Base-by-base conservation (phyloP, 305 asterid genomes). In the Petunia hybrid region DNA sequence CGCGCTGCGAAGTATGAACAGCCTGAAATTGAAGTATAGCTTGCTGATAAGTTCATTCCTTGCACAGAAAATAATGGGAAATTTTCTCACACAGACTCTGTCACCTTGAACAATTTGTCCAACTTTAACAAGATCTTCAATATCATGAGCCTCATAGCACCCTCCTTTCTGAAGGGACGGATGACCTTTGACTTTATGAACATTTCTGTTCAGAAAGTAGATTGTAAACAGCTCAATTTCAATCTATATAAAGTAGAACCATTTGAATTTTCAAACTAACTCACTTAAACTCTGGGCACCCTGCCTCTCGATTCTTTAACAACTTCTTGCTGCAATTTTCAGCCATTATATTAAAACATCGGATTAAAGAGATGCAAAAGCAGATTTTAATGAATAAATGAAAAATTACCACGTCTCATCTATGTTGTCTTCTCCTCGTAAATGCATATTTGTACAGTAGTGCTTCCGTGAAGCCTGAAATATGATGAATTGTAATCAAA, bases 111-210 rank as follows among this genome's bases (percentile, higher is more conserved):
- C 99, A 75, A 83, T 88, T 91, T 90, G 92, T 79, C 99, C 99
- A 89, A 94, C 82, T 86, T 91, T 95, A 79, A 95, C 97, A 83
- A 95, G 98, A 86, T 95, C 99, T 90, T 95, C 99, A 80, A 95
- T 95, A 86, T 94, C 99, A 83, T 95, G 95, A 81, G 88, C 97
- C 90, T 94, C 98, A 35, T 91, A 95, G 82, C 97, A 89, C 83
- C 98, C 99, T 81, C 99, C 98, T 90, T 87, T 95, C 76, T 91
- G 93, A 76, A 95, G 90, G 82, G 99, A 94, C 67, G 97, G 95
- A 75, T 95, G 98, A 69, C 92, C 91, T 88, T 82, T 91, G 86
- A 95, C 97, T 87, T 92, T 94, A 78, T 91, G 91, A 57, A 80
- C 89, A 87, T 92, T 91, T 86, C 99, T 95, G 91, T 76, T 73